Conservation (phyloP, 2,329 filamentous ascomycete species). For the Cladosporium sp. region DNA sequence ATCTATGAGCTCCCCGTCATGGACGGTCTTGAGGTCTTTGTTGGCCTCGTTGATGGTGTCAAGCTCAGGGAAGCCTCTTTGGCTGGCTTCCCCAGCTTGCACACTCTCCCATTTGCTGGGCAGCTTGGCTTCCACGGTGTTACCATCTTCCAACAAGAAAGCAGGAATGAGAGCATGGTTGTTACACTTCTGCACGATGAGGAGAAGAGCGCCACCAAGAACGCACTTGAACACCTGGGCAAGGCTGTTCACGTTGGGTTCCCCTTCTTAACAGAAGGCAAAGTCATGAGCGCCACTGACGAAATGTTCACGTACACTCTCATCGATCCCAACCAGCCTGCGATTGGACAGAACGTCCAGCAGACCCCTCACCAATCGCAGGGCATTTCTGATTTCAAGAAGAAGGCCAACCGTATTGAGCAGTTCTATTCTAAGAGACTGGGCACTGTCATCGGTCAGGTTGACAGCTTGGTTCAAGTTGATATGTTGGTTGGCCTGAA, state of each 20-base stretch:
- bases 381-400: constrained; percentile 79
- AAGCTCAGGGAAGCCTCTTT: constrained; percentile 78
- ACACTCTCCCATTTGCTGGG: constrained; percentile 79
- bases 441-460: constrained; percentile 77
- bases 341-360: constrained; percentile 50
- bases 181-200: constrained; percentile 77
- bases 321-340: constrained; percentile 46
- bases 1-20: constrained; percentile 92
- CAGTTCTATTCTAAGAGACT: constrained; percentile 85
- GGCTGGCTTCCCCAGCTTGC: constrained; percentile 88
- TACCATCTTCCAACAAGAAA: constrained; percentile 92
- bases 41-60: constrained; percentile 78
- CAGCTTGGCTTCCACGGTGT: constrained; percentile 83
- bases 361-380: constrained; percentile 67
- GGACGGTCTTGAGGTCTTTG: constrained; percentile 80
- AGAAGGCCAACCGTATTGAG: constrained; percentile 79
- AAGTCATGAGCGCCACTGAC: constrained; percentile 83
- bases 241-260: constrained; percentile 88
- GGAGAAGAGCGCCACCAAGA: constrained; percentile 62
- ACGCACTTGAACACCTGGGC: constrained; percentile 75
- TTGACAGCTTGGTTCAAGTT: constrained; percentile 87
- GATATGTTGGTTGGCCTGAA: constrained; percentile 88
- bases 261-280: constrained; percentile 91
- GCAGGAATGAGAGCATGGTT: constrained; percentile 93
- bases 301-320: constrained; percentile 87